Evolutionary conservation across 352 stramenopile species (phyloP), one percentile per base, ranked within the genome.

Genomic region (Pythium pectinolyticum): DNA sequence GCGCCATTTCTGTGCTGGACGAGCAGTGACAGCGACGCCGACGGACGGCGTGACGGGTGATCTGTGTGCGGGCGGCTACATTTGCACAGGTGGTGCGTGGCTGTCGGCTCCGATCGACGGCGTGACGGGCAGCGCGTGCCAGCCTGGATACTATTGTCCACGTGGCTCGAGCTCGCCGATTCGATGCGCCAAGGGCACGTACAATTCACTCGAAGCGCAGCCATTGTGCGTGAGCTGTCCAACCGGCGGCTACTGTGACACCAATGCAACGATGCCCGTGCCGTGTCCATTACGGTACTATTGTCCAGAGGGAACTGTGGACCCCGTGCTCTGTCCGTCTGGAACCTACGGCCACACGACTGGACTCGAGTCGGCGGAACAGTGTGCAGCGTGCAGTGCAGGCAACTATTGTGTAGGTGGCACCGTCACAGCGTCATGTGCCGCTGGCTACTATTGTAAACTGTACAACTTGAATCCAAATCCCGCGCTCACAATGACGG

Each of bases 401-500:
- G 88, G 85, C 1, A 87, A 84, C 10, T 97, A 90, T 51, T 97
- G 91, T 58, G 63, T 84, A 0, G 76, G 82, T 25, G 90, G 89
- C 5, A 81, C 69, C 3, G 47, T 94, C 27, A 91, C 86, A 5
- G 88, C 76, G 20, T 78, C 73, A 4, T 97, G 90, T 55, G 67
- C 86, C 14, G 77, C 79, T n/a, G 90, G 87, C 0, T 95, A 89
- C 66, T 95, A 91, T 59, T 97, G 88, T 67, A 90, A 81, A 41
- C 35, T 88, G 25, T 72, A 68, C 52, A 93, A 95, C 32, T 28
- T 74, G 15, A 57, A 78, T 5, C 82, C 86, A 0, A 88, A 88
- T 50, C 86, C 81, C 12, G 48, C 40, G 8, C 12, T 66, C 22
- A 50, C 32, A 4, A 37, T 48, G 14, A 28, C 47, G 1, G 48